Conservation (phyloP, 108 stramenopile genomes). For the Nannochloropsis oceanica region DNA sequence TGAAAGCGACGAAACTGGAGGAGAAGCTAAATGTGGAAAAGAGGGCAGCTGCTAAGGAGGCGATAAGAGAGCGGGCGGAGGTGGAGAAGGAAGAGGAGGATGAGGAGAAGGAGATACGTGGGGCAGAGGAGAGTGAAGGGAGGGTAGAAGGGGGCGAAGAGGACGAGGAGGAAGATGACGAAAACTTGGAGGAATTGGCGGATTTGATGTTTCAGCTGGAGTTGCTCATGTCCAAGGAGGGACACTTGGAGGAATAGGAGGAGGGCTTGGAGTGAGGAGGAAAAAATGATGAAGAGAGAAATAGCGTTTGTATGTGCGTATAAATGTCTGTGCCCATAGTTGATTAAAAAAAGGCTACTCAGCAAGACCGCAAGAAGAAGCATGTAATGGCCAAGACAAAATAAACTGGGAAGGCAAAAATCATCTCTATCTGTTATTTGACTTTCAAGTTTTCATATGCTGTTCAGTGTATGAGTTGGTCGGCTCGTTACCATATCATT, state of each 20-base stretch:
- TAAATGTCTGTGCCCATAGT: too few relatives aligned
- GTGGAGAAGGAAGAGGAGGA: background rate
- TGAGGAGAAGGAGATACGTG: background rate
- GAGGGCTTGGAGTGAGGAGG: too few relatives aligned
- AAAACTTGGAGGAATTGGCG: background rate
- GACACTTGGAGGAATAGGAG: background rate
- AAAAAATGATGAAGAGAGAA: too few relatives aligned
- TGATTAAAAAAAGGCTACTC: too few relatives aligned
- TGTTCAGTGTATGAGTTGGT: too few relatives aligned
- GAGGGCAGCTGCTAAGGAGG: background rate
- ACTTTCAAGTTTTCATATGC: too few relatives aligned
- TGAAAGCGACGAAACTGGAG: background rate
- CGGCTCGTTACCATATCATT: too few relatives aligned
- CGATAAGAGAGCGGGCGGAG: background rate
- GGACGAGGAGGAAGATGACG: background rate
- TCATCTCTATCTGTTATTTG: too few relatives aligned
- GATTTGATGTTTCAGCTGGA: background rate
- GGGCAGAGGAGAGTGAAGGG: background rate
- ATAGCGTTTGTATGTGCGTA: too few relatives aligned
- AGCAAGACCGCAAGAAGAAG: too few relatives aligned
- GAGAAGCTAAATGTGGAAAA: background rate
- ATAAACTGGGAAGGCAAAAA: too few relatives aligned
- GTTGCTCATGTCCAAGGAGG: background rate
- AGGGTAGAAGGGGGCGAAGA: background rate
- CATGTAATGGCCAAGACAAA: too few relatives aligned